These are phyloP conservation scores for Proliferodiscus dingleyae DNA, from an alignment of 2,329 filamentous ascomycete species.

Conservation along the genomic window DNA sequence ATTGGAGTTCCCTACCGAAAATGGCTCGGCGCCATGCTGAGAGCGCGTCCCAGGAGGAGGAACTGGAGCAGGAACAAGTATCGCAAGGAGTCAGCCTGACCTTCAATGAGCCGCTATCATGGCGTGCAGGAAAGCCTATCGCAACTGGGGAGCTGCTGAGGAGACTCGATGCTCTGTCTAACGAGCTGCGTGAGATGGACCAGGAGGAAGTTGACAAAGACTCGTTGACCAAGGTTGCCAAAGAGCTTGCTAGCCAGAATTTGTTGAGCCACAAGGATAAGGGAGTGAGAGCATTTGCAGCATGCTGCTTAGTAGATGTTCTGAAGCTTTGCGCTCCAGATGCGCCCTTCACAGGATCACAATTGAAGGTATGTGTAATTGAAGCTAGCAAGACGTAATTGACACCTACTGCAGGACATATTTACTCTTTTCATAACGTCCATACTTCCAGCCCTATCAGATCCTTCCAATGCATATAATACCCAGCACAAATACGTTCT, in stretches of 20 bases:
- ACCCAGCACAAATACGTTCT: constrained; percentile 89
- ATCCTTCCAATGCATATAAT: constrained; percentile 86
- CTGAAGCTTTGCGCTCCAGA: constrained; percentile 89
- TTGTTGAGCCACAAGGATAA: constrained; percentile 88
- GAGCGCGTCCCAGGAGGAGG: constrained; percentile 17
- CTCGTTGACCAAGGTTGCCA: constrained; percentile 79
- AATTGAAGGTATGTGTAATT: constrained; percentile 68
- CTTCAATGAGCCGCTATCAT: constrained; percentile 84
- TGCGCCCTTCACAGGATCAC: constrained; percentile 84
- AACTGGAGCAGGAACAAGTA: too few species aligned
- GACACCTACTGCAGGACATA: constrained; percentile 63
- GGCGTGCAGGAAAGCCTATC: constrained; percentile 88
- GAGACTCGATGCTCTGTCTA: constrained; percentile 73
- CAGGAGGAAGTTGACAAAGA: constrained; percentile 79
- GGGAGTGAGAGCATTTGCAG: constrained; percentile 83
- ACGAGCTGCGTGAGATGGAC: constrained; percentile 79
- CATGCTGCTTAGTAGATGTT: constrained; percentile 88
- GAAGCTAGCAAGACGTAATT: constrained; percentile 6
- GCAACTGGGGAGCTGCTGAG: constrained; percentile 74
- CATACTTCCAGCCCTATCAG: constrained; percentile 78
- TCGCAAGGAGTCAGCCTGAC: constrained; percentile 48
- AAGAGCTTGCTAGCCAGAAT: constrained; percentile 77
- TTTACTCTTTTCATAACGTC: constrained; percentile 83
- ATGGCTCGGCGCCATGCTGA: constrained; percentile 33
- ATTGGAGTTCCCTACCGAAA: constrained; percentile 19